Conservation (phyloP, 1,284 basidiomycete genomes). For the Sphaerobolus stellatus region DNA sequence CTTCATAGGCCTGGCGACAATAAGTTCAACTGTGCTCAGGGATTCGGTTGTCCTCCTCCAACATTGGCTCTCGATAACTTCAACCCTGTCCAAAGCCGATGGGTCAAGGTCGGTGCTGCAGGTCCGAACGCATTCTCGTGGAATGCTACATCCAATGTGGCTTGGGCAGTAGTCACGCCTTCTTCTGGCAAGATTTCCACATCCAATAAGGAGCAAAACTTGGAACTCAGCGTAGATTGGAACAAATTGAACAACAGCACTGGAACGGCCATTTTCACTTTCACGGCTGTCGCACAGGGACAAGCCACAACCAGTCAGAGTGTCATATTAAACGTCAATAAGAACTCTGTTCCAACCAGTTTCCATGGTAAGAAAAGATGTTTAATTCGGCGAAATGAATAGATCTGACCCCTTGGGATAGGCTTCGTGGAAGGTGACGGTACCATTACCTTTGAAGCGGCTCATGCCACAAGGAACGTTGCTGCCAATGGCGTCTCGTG, state of each 20-base stretch:
- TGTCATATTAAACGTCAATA: slow-evolving; percentile 42
- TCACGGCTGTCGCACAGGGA: slow-evolving; percentile 45
- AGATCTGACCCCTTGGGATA: slow-evolving; percentile 18
- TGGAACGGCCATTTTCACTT: slow-evolving; percentile 44
- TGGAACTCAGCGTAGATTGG: slow-evolving; percentile 65
- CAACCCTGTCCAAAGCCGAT: slow-evolving; percentile 50
- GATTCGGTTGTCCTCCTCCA: slow-evolving; percentile 50
- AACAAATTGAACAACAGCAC: slow-evolving; percentile 42
- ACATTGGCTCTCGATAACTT: slow-evolving; percentile 52
- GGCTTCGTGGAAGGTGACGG: slow-evolving; percentile 67
- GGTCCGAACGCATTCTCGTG: slow-evolving; percentile 60
- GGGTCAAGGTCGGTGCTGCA: slow-evolving; percentile 61
- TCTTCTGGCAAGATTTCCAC: slow-evolving; percentile 51
- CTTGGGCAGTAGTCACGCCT: slow-evolving; percentile 54
- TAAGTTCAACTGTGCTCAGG: slow-evolving; percentile 49
- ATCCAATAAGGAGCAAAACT: slow-evolving; percentile 49
- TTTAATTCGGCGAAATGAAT: background rate
- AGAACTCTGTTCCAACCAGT: slow-evolving; percentile 36
- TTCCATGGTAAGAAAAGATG: slow-evolving; percentile 48
- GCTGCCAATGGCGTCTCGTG: slow-evolving; percentile 53
- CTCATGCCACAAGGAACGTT: slow-evolving; percentile 53
- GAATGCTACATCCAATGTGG: slow-evolving; percentile 47
- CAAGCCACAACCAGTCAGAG: slow-evolving; percentile 38
- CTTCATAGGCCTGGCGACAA: slow-evolving; percentile 59
- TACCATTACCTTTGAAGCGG: slow-evolving; percentile 64